Base-by-base conservation (phyloP, 257 asterid genomes). In the Oldenlandia corymbosa region DNA sequence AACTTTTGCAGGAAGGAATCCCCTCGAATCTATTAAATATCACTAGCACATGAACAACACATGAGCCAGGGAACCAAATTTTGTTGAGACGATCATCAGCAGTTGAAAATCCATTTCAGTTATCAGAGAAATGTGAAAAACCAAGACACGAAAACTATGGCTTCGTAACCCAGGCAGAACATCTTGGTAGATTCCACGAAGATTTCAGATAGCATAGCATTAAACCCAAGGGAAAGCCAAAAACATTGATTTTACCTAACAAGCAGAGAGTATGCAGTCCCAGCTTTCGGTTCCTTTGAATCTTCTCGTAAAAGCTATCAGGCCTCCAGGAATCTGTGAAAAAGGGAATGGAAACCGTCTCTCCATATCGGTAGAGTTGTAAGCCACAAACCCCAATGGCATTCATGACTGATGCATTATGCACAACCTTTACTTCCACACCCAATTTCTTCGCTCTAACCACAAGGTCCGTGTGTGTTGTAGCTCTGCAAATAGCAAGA, bases 311-410 rank as follows among this genome's bases (percentile, higher is more conserved):
- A 57, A 92, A 92, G 72, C 99, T 92, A 71, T 85, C 97, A 1
- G 97, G 99, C 71, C 95, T 85, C 99, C 99, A 89, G 7, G 94
- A 78, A 10, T 85, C 91, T 1, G 99, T 92, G 84, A 92, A 92
- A 77, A 92, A 92, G 0, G 97, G 97, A 41, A 92, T 74, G 1
- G 97, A 92, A 54, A 92, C 75, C 0, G 92, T 87, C 85, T 93
- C 96, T 41, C 97, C 97, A 74, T 87, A 90, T 27, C 85, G 88
- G 55, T 93, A 93, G 32, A 90, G 97, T 78, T 93, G 96, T 66
- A 89, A 80, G 16, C 97, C 96, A 63, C 99, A 90, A 58, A 87
- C 94, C 32, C 97, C 97, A 56, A 93, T 69, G 21, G 96, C 99
- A 70, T 87, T 93, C 95, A 93, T 89, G 16, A 93, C 94, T 2